Percentiles rank a stretch among this genome's conserved stretches.
Evolutionary conservation across 352 stramenopile genomes (phyloP).

Genomic region (Pythium myriotylum): DNA sequence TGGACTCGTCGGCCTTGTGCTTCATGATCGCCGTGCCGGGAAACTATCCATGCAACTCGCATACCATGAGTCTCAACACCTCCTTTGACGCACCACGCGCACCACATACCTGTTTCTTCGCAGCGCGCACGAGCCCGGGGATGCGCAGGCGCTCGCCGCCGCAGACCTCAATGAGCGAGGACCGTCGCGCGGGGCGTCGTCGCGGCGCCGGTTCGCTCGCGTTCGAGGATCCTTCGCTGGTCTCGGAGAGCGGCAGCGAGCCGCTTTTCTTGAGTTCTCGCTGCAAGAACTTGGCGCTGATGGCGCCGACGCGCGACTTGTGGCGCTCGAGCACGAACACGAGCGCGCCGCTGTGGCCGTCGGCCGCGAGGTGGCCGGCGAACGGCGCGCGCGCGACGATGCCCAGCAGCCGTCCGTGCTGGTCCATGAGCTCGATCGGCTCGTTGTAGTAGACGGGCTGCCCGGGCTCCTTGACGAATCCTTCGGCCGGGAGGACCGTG

Average conservation of each 20-base stretch:
- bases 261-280: slow-evolving; percentile 6
- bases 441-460: slow-evolving; percentile 50
- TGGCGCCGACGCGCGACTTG: slow-evolving; percentile 3
- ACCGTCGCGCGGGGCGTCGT: background rate
- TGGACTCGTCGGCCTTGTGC: slow-evolving; percentile 21
- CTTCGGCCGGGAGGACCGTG: slow-evolving; percentile 39
- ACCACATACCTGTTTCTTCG: slow-evolving; percentile 28
- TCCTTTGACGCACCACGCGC: too few relatives aligned
- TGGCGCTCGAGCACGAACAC: slow-evolving; percentile 42
- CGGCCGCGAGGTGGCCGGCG: slow-evolving; percentile 34
- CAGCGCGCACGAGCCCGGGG: slow-evolving; percentile 25
- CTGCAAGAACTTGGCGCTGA: slow-evolving; percentile 11
- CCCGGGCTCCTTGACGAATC: slow-evolving; percentile 39
- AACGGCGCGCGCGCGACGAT: slow-evolving; percentile 31
- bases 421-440: slow-evolving; percentile 39
- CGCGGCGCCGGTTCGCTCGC: background rate
- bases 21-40: slow-evolving; percentile 33
- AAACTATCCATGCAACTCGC: slow-evolving; percentile 18
- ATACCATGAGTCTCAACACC: too few relatives aligned
- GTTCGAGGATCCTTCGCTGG: slow-evolving; percentile 3
- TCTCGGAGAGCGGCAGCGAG: background rate
- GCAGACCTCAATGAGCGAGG: slow-evolving; percentile 36
- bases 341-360: slow-evolving; percentile 35
- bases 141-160: slow-evolving; percentile 38
- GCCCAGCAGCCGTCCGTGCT: slow-evolving; percentile 35